Evolutionary conservation across 345 rosid species (phyloP).

Genomic region (Aurinia saxatilis): DNA sequence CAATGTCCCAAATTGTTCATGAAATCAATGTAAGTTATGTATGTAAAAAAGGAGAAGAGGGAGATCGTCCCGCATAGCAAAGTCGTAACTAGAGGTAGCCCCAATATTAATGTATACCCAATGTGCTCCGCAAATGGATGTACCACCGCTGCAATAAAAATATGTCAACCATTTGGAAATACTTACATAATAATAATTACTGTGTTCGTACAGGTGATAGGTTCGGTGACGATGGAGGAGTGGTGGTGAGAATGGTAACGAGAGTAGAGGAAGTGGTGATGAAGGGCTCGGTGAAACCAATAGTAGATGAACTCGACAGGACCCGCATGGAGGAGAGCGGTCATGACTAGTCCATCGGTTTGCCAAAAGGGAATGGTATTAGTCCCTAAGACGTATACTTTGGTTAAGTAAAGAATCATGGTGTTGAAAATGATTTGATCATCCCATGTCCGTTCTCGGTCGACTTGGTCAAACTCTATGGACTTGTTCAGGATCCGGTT

Average conservation of each 20-base stretch:
- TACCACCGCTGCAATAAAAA: conserved; percentile 52
- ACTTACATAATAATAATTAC: too few species aligned
- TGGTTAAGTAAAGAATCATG: conserved; percentile 9
- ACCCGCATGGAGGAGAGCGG: conserved; percentile 41
- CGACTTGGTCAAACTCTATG: conserved; percentile 63
- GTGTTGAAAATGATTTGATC: conserved; percentile 42
- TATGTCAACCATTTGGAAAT: too few species aligned
- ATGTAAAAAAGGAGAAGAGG: not conserved
- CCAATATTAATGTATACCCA: conserved; percentile 42
- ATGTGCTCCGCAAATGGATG: conserved; percentile 79
- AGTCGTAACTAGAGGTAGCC: conserved; percentile 33
- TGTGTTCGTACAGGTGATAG: conserved; percentile 43
- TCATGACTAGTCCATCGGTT: conserved; percentile 37
- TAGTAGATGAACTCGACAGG: conserved; percentile 72
- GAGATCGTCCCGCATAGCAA: conserved; percentile 32
- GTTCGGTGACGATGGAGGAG: conserved; percentile 64
- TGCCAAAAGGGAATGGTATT: conserved; percentile 46
- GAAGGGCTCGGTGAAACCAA: conserved; percentile 72
- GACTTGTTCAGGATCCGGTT: conserved; percentile 41
- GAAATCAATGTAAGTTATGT: conserved; percentile 46
- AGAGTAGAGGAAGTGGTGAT: conserved; percentile 64
- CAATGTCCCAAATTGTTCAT: conserved; percentile 94
- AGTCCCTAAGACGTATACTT: conserved; percentile 3
- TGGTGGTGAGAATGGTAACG: conserved; percentile 88
- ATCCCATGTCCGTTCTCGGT: conserved; percentile 57